Evolutionary conservation across 768 basidiomycete species (phyloP), one percentile per base, ranked within the genome.

Genomic region (Rhizopogon sp.): DNA sequence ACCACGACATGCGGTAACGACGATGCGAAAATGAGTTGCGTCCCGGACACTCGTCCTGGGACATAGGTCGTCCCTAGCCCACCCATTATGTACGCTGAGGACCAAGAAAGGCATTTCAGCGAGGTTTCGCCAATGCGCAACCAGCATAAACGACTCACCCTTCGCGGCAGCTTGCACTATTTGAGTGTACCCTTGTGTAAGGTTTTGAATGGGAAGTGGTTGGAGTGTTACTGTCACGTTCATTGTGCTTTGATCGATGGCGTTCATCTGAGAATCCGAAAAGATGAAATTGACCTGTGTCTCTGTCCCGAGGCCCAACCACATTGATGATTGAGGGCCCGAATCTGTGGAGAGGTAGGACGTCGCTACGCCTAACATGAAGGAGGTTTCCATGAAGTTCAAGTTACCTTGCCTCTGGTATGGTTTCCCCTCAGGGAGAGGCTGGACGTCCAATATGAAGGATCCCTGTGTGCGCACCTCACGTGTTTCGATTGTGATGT

Each of bases 381-480:
- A 43, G 7, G 45, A 17, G 6, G 31, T 51, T 35, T 57, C 47
- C 6, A 41, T 33, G 9, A 40, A 13, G 22, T 50, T 16, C 14
- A 58, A 40, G 41, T 57, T 58, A 9, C 47, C 41, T 47, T 57
- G 56, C 28, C 44, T 22, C n/a, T 22, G 31, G 33, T 51, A 43
- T 29, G 14, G 16, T 44, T 56, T 31, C 11, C 39, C 52, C 16
- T 11, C 16, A 20, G 42, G 39, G 11, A 56, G 49, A n/a, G 44
- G 41, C 42, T 43, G 42, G 14, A 62, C 64, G 0, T 51, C 45
- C 56, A 66, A 60, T 16, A 56, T 58, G 17, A 62, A 60, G 52
- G 53, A 56, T 1, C 56, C 59, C n/a, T 40, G 50, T 17, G 62
- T 60, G 25, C 56, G 55, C 16, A 65, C 41, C 41, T 66, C 62